Conservation (phyloP, 768 basidiomycete genomes). For the Lentinula boryana region DNA sequence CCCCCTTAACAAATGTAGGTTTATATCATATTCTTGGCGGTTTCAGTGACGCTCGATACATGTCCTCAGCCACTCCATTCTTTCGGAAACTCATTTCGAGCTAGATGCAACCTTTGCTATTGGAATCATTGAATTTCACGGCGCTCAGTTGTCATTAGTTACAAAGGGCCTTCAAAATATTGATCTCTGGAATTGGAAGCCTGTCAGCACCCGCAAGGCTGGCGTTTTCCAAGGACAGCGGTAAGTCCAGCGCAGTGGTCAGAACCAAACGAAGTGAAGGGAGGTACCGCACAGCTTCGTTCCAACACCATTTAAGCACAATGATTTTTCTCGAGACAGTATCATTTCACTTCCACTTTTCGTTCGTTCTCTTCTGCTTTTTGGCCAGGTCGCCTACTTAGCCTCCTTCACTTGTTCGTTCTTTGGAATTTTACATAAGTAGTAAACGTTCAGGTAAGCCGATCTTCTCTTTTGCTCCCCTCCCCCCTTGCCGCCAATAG, state of each 20-base stretch:
- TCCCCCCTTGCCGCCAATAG: background rate
- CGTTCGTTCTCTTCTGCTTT: constrained; percentile 17
- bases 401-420: constrained; percentile 24
- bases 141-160: too few relatives aligned
- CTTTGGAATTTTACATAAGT: background rate
- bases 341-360: constrained; percentile 9
- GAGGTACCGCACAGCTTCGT: background rate
- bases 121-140: too few relatives aligned
- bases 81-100: too few relatives aligned
- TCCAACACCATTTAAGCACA: background rate
- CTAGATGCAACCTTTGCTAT: too few relatives aligned
- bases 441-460: constrained; percentile 7
- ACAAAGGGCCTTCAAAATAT: too few relatives aligned
- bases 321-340: background rate
- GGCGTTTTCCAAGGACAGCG: background rate
- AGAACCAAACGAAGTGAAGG: background rate
- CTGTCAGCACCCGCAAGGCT: background rate
- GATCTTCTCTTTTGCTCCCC: background rate
- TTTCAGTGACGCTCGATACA: too few relatives aligned
- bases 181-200: too few relatives aligned
- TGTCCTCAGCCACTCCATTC: too few relatives aligned
- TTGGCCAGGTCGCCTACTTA: constrained; percentile 34
- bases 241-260: background rate
- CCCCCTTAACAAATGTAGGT: too few relatives aligned
- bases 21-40: too few relatives aligned